Percentiles rank a stretch among this genome's conserved stretches.
Conservation (phyloP, 2,329 filamentous ascomycete species). For the Penicillium sp. region DNA sequence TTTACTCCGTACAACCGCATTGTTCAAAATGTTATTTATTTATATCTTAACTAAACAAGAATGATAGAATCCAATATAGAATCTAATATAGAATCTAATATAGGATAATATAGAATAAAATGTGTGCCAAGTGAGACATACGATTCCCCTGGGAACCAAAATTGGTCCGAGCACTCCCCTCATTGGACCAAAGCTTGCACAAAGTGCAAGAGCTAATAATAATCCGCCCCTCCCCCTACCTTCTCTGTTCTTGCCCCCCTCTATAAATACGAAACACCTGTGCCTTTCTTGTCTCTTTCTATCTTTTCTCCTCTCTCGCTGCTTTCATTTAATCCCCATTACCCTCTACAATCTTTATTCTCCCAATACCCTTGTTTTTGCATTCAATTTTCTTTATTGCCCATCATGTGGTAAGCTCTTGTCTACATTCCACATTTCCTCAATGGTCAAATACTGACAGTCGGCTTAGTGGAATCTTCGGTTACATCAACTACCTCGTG, state of each 20-base stretch:
- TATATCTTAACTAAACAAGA: not conserved
- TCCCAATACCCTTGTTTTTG: slow-evolving; percentile 1
- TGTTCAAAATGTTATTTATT: not conserved
- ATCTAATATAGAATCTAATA: not conserved
- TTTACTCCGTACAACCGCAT: not conserved
- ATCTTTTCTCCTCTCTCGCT: not conserved
- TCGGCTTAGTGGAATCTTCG: slow-evolving; percentile 56
- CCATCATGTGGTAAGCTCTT: slow-evolving; percentile 39
- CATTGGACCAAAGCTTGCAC: slow-evolving; percentile 10
- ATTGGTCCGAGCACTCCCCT: slow-evolving; percentile 7
- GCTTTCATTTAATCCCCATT: slow-evolving; percentile 1
- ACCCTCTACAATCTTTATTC: not conserved
- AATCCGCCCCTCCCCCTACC: slow-evolving; percentile 19
- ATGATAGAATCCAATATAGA: not conserved
- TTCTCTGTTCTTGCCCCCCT: slow-evolving; percentile 12
- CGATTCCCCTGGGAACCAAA: slow-evolving; percentile 12
- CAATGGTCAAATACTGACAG: slow-evolving; percentile 16
- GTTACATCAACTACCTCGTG: slow-evolving; percentile 98
- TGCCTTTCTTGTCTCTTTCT: slow-evolving; percentile 3
- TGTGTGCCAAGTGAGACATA: slow-evolving; percentile 18
- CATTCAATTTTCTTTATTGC: slow-evolving; percentile 5
- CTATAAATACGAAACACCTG: slow-evolving; percentile 26
- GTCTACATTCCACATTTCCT: not conserved
- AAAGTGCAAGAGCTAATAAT: slow-evolving; percentile 19
- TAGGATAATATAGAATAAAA: not conserved